phyloP scores from a whole-genome alignment of 2,329 filamentous ascomycete genomes.

The Cladobotryum mycophilum region DNA sequence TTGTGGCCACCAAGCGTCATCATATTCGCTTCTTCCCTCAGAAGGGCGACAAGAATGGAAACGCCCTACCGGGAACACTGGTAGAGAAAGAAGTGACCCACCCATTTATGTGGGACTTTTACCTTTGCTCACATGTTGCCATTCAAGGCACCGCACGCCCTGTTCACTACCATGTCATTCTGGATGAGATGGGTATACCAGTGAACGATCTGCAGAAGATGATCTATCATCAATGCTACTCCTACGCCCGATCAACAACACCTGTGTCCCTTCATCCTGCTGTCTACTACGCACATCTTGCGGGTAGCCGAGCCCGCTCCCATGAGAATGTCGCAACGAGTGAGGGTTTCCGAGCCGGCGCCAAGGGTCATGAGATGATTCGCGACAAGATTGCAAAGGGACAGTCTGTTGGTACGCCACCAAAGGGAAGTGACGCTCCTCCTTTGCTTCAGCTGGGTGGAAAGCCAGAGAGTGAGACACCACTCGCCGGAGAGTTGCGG shows the following conservation, averaged over 20 bases:
- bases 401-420: conserved; percentile 17
- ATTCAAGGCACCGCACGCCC: conserved; percentile 93
- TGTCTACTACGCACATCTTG: conserved; percentile 93
- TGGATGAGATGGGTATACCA: conserved; percentile 68
- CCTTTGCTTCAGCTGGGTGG: conserved; percentile 27
- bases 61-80: conserved; percentile 78
- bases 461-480: conserved; percentile 14
- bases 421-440: conserved; percentile 21
- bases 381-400: conserved; percentile 36
- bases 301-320: conserved; percentile 68
- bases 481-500: conserved; percentile 23
- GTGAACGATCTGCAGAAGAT: conserved; percentile 72
- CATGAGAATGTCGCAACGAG: conserved; percentile 56
- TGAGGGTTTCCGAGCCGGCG: conserved; percentile 37
- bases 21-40: conserved; percentile 89
- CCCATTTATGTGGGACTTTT: conserved; percentile 87
- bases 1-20: conserved; percentile 89
- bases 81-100: conserved; percentile 88
- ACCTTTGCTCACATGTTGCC: conserved; percentile 56
- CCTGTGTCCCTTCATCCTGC: conserved; percentile 85
- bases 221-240: conserved; percentile 92
- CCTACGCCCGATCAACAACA: conserved; percentile 86
- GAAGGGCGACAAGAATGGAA: conserved; percentile 65
- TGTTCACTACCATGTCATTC: conserved; percentile 83
- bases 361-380: conserved; percentile 37